phyloP scores from a whole-genome alignment of 176 grass and related monocot species.

The Oryza glumipatula region DNA sequence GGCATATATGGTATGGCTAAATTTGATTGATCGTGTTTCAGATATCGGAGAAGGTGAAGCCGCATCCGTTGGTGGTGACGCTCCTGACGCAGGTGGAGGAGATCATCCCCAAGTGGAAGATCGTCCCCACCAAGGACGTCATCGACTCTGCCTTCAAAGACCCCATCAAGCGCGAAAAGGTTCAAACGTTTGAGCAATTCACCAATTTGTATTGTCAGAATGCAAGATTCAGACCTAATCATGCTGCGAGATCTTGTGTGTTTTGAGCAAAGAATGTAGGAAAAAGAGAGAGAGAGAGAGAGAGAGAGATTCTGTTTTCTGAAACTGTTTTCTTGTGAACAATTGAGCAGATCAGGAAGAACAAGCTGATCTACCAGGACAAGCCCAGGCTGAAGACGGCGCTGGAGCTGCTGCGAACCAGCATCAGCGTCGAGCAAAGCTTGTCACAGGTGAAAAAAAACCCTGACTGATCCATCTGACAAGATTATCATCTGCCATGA shows the following conservation, averaged over 20 bases:
- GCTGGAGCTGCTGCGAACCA: conserved; percentile 79
- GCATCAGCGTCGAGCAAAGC: conserved; percentile 79
- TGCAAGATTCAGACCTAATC: not conserved
- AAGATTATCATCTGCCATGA: not conserved
- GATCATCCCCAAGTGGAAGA: conserved; percentile 94
- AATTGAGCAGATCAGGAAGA: conserved; percentile 70
- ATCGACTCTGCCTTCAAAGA: conserved; percentile 91
- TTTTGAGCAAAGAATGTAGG: not conserved
- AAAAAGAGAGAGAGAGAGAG: not conserved
- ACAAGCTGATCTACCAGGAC: conserved; percentile 93
- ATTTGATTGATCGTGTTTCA: conserved; percentile 19
- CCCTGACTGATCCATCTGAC: not conserved
- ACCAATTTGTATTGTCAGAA: too few species aligned
- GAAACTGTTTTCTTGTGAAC: conserved; percentile 3
- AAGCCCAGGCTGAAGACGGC: conserved; percentile 90
- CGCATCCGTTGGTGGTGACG: conserved; percentile 68
- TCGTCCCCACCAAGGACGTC: conserved; percentile 87
- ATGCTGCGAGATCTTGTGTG: not conserved
- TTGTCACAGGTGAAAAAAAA: conserved; percentile 48
- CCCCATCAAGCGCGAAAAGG: conserved; percentile 78
- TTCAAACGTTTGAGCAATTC: not conserved
- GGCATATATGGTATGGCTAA: not conserved
- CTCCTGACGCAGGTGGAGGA: conserved; percentile 84
- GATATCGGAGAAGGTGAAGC: conserved; percentile 93
- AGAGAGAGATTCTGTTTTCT: not conserved